Conservation (phyloP, 2,329 filamentous ascomycete species). For the Neofusicoccum sp. region DNA sequence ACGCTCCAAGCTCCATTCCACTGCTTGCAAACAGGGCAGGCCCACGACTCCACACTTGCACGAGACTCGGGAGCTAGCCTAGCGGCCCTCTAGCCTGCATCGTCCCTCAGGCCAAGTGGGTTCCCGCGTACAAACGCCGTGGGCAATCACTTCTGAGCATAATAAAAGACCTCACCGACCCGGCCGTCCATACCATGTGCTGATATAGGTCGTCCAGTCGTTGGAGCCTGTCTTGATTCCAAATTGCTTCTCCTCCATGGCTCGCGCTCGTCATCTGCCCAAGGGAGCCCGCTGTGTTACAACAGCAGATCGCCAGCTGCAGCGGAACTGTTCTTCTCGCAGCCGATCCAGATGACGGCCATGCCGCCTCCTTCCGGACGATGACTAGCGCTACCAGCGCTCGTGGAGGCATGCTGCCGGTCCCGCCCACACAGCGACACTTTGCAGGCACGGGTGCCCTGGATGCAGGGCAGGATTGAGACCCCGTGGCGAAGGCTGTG, state of each 20-base stretch:
- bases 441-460: no score
- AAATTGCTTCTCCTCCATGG: neutral
- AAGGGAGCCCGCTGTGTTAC: neutral
- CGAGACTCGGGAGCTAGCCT: slow-evolving; percentile 4
- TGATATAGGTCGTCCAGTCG: slow-evolving; percentile 15
- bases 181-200: slow-evolving; percentile 1
- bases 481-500: neutral
- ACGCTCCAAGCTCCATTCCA: neutral
- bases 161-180: neutral
- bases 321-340: neutral
- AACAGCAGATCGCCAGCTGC: neutral
- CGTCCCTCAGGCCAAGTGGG: slow-evolving; percentile 2
- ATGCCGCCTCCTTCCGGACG: neutral
- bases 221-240: neutral
- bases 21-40: neutral
- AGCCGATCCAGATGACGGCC: neutral
- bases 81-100: slow-evolving; percentile 1
- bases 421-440: neutral
- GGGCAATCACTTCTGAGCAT: neutral
- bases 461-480: neutral
- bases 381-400: neutral
- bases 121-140: slow-evolving; percentile 5
- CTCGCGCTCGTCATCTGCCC: slow-evolving; percentile 3
- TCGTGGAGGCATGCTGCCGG: neutral
- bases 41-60: neutral